Conservation (phyloP, 768 basidiomycete species). For the Auricularia cornea region DNA sequence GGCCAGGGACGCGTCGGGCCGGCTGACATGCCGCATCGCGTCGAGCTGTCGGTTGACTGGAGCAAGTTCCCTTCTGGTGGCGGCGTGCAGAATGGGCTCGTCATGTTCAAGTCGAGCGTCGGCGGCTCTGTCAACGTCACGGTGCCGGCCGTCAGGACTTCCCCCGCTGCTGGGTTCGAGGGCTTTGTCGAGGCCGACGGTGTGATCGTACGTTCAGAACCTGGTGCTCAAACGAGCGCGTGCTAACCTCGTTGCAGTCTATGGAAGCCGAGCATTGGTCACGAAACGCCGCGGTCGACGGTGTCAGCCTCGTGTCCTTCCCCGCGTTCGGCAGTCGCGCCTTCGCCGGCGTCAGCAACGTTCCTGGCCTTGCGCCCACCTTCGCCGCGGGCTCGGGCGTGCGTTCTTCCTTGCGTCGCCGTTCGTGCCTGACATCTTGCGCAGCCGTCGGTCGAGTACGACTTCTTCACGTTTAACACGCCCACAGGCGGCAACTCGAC, state of each 20-base stretch:
- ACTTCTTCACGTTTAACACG: slow-evolving; percentile 55
- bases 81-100: slow-evolving; percentile 29
- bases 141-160: slow-evolving; percentile 25
- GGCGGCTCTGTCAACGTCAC: slow-evolving; percentile 17
- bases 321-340: slow-evolving; percentile 49
- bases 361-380: slow-evolving; percentile 42
- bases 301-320: slow-evolving; percentile 50
- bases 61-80: slow-evolving; percentile 26
- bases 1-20: slow-evolving; percentile 42
- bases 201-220: slow-evolving; percentile 25
- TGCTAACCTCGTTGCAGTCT: slow-evolving; percentile 19
- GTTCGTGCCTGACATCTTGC: background rate
- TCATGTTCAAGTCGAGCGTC: slow-evolving; percentile 39
- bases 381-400: slow-evolving; percentile 53
- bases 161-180: slow-evolving; percentile 36
- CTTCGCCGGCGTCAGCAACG: slow-evolving; percentile 50
- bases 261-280: slow-evolving; percentile 58
- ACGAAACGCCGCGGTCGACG: slow-evolving; percentile 38
- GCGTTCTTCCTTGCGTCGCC: slow-evolving; percentile 33
- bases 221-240: background rate
- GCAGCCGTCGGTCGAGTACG: slow-evolving; percentile 35
- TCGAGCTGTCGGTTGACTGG: slow-evolving; percentile 57
- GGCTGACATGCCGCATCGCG: slow-evolving; percentile 39
- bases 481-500: slow-evolving; percentile 31
- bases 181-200: slow-evolving; percentile 60